phyloP scores from a whole-genome alignment of 805 yeast genomes.

The Grigorovia humatica region DNA sequence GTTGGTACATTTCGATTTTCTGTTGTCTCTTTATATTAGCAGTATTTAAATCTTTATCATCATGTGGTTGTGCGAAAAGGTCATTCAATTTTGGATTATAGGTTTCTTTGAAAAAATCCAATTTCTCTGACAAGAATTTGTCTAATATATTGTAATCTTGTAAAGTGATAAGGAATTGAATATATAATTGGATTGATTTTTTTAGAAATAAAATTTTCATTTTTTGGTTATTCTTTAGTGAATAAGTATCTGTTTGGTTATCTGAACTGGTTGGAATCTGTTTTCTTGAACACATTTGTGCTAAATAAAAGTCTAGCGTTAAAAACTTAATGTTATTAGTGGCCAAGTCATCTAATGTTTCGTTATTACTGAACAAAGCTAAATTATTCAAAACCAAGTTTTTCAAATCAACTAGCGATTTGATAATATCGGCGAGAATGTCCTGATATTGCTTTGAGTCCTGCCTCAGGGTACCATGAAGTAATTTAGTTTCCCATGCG shows the following conservation, averaged over 20 bases:
- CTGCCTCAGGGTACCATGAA: slow-evolving; percentile 26
- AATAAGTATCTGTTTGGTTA: not conserved
- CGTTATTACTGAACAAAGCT: slow-evolving; percentile 62
- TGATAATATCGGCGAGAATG: slow-evolving; percentile 29
- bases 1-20: slow-evolving; percentile 59
- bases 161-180: slow-evolving; percentile 37
- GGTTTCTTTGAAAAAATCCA: slow-evolving; percentile 33
- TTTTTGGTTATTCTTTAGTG: slow-evolving; percentile 8
- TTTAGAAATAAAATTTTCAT: slow-evolving; percentile 30
- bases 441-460: slow-evolving; percentile 36
- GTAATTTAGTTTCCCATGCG: slow-evolving; percentile 11
- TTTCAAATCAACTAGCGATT: slow-evolving; percentile 37
- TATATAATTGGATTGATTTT: slow-evolving; percentile 34
- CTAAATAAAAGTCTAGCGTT: slow-evolving; percentile 51
- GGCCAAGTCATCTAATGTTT: slow-evolving; percentile 54
- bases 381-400: slow-evolving; percentile 33
- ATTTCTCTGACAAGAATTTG: slow-evolving; percentile 28
- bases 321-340: slow-evolving; percentile 55
- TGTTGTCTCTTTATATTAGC: slow-evolving; percentile 46
- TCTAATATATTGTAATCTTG: slow-evolving; percentile 37
- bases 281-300: slow-evolving; percentile 25
- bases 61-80: slow-evolving; percentile 13
- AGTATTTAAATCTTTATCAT: slow-evolving; percentile 14
- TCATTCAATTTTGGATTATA: slow-evolving; percentile 33
- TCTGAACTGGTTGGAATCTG: slow-evolving; percentile 9